phyloP scores from a whole-genome alignment of 805 yeast genomes.

The Kuraishia molischiana region DNA sequence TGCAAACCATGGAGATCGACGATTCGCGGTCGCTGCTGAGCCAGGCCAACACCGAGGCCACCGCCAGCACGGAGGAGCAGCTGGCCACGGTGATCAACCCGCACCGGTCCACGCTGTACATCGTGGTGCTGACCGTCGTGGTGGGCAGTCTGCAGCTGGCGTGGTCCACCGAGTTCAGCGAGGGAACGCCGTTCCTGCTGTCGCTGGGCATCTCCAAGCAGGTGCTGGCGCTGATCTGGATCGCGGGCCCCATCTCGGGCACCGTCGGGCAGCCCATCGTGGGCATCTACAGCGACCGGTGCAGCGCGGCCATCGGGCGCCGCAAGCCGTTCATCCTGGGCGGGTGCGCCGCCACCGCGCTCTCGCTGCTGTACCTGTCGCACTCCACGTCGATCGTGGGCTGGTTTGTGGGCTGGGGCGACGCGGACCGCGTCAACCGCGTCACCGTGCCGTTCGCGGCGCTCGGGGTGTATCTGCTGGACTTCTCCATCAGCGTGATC shows the following conservation, averaged over 20 bases:
- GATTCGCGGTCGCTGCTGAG: neutral
- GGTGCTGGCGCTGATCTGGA: slow-evolving; percentile 48
- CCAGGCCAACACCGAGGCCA: neutral
- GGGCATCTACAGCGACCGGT: slow-evolving; percentile 48
- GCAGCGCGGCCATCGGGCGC: slow-evolving; percentile 34
- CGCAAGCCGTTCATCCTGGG: slow-evolving; percentile 47
- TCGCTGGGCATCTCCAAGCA: slow-evolving; percentile 54
- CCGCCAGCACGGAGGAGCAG: neutral
- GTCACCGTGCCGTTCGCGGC: slow-evolving; percentile 41
- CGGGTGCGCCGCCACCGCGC: slow-evolving; percentile 39
- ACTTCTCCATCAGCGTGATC: slow-evolving; percentile 47
- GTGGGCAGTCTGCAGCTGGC: slow-evolving; percentile 54
- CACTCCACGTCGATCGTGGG: slow-evolving; percentile 33
- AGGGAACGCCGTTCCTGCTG: slow-evolving; percentile 52
- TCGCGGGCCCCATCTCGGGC: slow-evolving; percentile 60
- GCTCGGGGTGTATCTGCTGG: slow-evolving; percentile 39
- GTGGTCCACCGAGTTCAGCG: slow-evolving; percentile 58
- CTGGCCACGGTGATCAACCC: slow-evolving; percentile 24
- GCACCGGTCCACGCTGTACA: slow-evolving; percentile 30
- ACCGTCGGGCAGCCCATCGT: slow-evolving; percentile 55
- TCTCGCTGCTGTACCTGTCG: slow-evolving; percentile 33
- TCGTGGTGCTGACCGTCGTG: slow-evolving; percentile 33
- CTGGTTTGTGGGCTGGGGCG: slow-evolving; percentile 14
- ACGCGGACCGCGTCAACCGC: slow-evolving; percentile 14
- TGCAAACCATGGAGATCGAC: too few species aligned